A percentile compares a stretch with the other conserved stretches of the same genome.
Evolutionary conservation across 106 monocot genomes (phyloP).

Genomic region (Phalaenopsis equestris): DNA sequence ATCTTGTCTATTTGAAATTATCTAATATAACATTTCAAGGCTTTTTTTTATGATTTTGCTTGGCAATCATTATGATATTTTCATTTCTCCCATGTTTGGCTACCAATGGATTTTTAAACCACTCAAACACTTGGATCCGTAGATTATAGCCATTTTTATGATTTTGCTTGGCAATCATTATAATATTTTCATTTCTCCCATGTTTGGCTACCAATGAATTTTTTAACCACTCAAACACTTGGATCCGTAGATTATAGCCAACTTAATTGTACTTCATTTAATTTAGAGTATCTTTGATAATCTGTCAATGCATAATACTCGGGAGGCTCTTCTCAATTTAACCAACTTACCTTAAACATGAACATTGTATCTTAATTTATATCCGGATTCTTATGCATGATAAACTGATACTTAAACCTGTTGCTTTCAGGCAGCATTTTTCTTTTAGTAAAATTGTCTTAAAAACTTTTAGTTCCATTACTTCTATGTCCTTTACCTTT

Average conservation of each 20-base stretch:
- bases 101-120: background rate
- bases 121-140: background rate
- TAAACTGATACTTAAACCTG: background rate
- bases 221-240: background rate
- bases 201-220: background rate
- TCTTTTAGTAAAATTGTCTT: background rate
- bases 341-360: background rate
- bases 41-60: background rate
- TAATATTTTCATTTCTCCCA: background rate
- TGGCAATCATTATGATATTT: background rate
- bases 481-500: background rate
- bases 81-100: background rate
- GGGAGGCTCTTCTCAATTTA: background rate
- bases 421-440: background rate
- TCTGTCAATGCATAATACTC: background rate
- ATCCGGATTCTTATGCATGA: background rate
- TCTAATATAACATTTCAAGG: too few species aligned
- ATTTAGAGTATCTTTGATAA: background rate
- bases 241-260: background rate
- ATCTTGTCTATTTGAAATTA: too few species aligned
- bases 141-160: background rate
- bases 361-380: background rate
- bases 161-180: background rate
- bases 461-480: background rate
- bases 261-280: background rate